These are phyloP conservation scores for Trichoderma erinaceum DNA, from an alignment of 495 filamentous ascomycete species.

Conservation along the genomic window DNA sequence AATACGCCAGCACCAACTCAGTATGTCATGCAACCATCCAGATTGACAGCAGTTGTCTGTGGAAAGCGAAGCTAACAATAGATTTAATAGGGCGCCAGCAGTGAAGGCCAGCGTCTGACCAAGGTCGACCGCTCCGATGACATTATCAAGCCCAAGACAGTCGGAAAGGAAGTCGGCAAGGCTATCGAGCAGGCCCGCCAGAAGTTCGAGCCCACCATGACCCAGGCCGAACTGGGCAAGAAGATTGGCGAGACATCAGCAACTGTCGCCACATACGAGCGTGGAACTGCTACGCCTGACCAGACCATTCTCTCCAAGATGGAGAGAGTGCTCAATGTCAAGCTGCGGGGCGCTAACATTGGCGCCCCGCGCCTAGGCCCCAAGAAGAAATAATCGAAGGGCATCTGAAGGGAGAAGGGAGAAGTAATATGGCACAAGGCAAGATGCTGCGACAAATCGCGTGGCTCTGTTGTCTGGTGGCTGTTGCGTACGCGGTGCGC, in stretches of 20 bases:
- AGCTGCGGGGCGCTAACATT: slow-evolving; percentile 73
- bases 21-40: slow-evolving; percentile 49
- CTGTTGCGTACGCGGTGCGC: not conserved
- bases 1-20: slow-evolving; percentile 65
- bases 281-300: slow-evolving; percentile 71
- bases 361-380: slow-evolving; percentile 42
- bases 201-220: slow-evolving; percentile 78
- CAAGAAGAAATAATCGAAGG: slow-evolving; percentile 45
- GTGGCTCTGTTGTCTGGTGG: not conserved
- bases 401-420: not conserved
- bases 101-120: slow-evolving; percentile 90
- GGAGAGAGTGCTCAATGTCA: slow-evolving; percentile 80
- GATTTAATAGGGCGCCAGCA: slow-evolving; percentile 41
- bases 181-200: slow-evolving; percentile 70
- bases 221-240: slow-evolving; percentile 91
- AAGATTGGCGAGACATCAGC: slow-evolving; percentile 84
- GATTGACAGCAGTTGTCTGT: slow-evolving; percentile 17
- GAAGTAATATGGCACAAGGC: not conserved
- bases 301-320: slow-evolving; percentile 75
- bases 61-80: slow-evolving; percentile 22
- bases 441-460: not conserved
- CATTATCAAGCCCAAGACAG: slow-evolving; percentile 91
- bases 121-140: slow-evolving; percentile 98
- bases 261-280: slow-evolving; percentile 80
- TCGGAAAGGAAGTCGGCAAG: slow-evolving; percentile 71